Conservation (phyloP, 306 rosid genomes). For the Glycine latifolia region DNA sequence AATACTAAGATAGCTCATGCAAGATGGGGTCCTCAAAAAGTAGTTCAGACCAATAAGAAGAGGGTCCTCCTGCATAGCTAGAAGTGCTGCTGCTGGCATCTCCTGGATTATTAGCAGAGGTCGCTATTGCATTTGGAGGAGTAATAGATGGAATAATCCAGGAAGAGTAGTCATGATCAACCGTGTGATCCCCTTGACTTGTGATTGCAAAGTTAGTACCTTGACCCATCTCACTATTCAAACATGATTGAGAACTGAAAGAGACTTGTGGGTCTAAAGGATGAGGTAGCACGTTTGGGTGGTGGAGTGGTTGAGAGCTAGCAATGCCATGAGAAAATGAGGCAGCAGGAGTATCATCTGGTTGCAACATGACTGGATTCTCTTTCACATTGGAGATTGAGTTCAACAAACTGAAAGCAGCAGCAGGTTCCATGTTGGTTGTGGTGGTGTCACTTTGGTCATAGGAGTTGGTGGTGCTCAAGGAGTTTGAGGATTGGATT, state of each 20-base stretch:
- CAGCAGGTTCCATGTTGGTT: conserved; percentile 46
- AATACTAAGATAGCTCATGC: conserved; percentile 60
- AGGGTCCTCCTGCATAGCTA: conserved; percentile 61
- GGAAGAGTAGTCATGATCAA: conserved; percentile 46
- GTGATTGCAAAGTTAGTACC: conserved; percentile 55
- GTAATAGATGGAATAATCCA: conserved; percentile 52
- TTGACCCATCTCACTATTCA: conserved; percentile 58
- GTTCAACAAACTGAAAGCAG: conserved; percentile 48
- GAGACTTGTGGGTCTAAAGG: conserved; percentile 73
- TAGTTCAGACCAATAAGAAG: conserved; percentile 69
- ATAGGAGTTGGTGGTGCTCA: conserved; percentile 44
- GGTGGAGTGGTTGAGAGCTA: conserved; percentile 79
- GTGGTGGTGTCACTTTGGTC: conserved; percentile 51
- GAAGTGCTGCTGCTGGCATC: conserved; percentile 68
- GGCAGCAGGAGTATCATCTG: conserved; percentile 36
- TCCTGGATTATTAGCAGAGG: conserved; percentile 50
- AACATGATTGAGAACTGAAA: conserved; percentile 67
- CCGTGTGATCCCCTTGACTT: conserved; percentile 59
- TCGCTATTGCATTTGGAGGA: conserved; percentile 46
- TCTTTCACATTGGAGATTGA: conserved; percentile 52
- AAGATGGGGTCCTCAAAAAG: conserved; percentile 57
- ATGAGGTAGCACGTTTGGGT: conserved; percentile 53
- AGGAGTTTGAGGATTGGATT: conserved; percentile 59
- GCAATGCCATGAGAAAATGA: conserved; percentile 53
- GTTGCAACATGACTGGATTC: conserved; percentile 39